Percentiles rank a stretch among this genome's conserved stretches.
phyloP scores from a whole-genome alignment of 2,329 filamentous ascomycete species.

The Alternaria alternata region DNA sequence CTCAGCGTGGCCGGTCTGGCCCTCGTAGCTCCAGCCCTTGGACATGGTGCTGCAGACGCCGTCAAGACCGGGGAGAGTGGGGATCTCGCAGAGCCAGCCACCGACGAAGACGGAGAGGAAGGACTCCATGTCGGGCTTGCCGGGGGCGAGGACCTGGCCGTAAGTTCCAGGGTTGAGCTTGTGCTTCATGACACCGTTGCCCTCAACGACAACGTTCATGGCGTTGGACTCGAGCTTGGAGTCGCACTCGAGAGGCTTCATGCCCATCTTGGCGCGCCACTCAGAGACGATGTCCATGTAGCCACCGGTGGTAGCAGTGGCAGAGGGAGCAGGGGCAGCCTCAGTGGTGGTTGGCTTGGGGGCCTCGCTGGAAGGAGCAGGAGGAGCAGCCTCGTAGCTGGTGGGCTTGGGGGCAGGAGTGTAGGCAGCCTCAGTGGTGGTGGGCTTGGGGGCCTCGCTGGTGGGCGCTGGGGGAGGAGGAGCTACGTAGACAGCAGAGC shows the following conservation, averaged over 20 bases:
- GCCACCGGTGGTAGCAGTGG: constrained; percentile 22
- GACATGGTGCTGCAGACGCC: constrained; percentile 34
- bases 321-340: constrained; percentile 14
- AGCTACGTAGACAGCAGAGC: background rate
- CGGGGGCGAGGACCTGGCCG: constrained; percentile 43
- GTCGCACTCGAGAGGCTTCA: constrained; percentile 26
- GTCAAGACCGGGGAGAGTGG: constrained; percentile 35
- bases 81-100: constrained; percentile 48
- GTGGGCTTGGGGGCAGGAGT: constrained; percentile 7
- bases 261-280: constrained; percentile 42
- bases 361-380: constrained; percentile 14
- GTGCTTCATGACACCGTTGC: constrained; percentile 44
- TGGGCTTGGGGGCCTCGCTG: constrained; percentile 10
- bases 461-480: constrained; percentile 5
- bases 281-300: constrained; percentile 40
- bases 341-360: constrained; percentile 12
- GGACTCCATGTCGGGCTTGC: constrained; percentile 19
- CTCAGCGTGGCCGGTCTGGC: constrained; percentile 45
- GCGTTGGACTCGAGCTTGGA: constrained; percentile 39
- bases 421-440: constrained; percentile 1
- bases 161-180: constrained; percentile 41
- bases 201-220: constrained; percentile 29
- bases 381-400: constrained; percentile 10
- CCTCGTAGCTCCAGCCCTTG: constrained; percentile 40
- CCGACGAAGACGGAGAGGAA: constrained; percentile 45